phyloP scores from a whole-genome alignment of 169 alveolate species.

The Cryptosporidium sp. region DNA sequence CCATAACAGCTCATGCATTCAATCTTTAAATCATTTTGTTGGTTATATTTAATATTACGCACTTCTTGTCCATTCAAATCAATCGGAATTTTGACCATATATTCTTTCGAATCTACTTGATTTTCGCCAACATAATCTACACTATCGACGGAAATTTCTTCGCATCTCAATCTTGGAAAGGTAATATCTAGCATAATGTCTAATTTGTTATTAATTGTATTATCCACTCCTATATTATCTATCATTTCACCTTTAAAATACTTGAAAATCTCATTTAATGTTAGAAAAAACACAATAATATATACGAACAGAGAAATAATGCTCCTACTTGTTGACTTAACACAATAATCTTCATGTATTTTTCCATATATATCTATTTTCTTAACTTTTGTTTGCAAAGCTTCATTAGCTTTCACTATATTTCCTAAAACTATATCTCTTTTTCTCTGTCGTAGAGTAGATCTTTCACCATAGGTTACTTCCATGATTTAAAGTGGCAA shows the following conservation, averaged over 20 bases:
- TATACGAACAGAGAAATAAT: slow-evolving; percentile 44
- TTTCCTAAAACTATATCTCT: slow-evolving; percentile 21
- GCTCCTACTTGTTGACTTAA: slow-evolving; percentile 65
- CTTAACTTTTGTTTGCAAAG: slow-evolving; percentile 20
- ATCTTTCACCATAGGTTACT: not conserved
- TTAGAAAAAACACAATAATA: slow-evolving; percentile 18
- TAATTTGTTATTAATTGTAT: slow-evolving; percentile 45
- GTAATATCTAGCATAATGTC: slow-evolving; percentile 45
- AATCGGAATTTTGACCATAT: slow-evolving; percentile 44
- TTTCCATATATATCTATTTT: slow-evolving; percentile 72
- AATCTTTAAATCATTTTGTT: slow-evolving; percentile 16
- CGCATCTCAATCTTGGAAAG: slow-evolving; percentile 73
- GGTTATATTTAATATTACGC: not conserved
- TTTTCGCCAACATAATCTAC: slow-evolving; percentile 75
- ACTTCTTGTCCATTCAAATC: slow-evolving; percentile 53
- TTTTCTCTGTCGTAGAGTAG: slow-evolving; percentile 26
- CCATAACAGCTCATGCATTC: slow-evolving; percentile 72
- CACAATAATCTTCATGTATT: slow-evolving; percentile 70
- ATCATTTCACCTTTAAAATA: slow-evolving; percentile 50
- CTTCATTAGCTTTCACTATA: slow-evolving; percentile 9
- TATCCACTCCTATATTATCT: slow-evolving; percentile 65
- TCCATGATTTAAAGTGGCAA: not conserved
- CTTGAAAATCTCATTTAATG: slow-evolving; percentile 24
- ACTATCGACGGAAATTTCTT: slow-evolving; percentile 67
- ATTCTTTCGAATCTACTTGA: slow-evolving; percentile 53